A percentile compares a stretch with the other conserved stretches of the same genome.
Conservation (phyloP, 108 stramenopile genomes). For the Asterionellopsis glacialis region DNA sequence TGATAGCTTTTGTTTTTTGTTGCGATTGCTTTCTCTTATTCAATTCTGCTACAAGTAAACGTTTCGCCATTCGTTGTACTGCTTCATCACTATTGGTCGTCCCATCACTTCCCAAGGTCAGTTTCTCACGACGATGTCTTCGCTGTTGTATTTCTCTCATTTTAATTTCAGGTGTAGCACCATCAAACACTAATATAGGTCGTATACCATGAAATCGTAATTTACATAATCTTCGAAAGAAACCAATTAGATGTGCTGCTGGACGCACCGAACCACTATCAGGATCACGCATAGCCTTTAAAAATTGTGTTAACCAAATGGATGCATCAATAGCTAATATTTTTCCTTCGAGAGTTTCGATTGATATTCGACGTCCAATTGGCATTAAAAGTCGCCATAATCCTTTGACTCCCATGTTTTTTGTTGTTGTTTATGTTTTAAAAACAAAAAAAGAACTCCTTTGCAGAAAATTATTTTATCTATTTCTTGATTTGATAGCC, state of each 20-base stretch:
- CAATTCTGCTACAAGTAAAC: constrained; percentile 61
- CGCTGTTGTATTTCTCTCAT: constrained; percentile 63
- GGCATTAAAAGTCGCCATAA: constrained; percentile 92
- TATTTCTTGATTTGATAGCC: too few species aligned
- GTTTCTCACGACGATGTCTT: constrained; percentile 51
- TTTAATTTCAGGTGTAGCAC: constrained; percentile 93
- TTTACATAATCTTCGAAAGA: constrained; percentile 89
- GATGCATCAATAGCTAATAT: constrained; percentile 94
- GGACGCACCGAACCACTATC: constrained; percentile 80
- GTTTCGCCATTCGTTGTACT: constrained; percentile 64
- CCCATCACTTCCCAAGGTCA: constrained; percentile 16
- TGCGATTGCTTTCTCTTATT: constrained; percentile 16
- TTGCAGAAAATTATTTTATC: too few species aligned
- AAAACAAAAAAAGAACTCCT: too few species aligned
- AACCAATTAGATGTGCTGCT: constrained; percentile 90
- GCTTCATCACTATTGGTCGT: constrained; percentile 9
- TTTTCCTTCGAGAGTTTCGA: constrained; percentile 94
- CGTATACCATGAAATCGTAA: constrained; percentile 91
- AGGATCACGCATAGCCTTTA: constrained; percentile 95
- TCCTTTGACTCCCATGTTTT: constrained; percentile 87
- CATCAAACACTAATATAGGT: constrained; percentile 98
- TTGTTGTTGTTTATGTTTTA: background rate
- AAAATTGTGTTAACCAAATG: constrained; percentile 97
- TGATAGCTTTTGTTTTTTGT: constrained; percentile 8
- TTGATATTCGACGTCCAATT: constrained; percentile 89